A percentile compares a stretch with the other conserved stretches of the same genome.
Conservation (phyloP, 2,329 filamentous ascomycete genomes). For the Elsinoe ampelina region DNA sequence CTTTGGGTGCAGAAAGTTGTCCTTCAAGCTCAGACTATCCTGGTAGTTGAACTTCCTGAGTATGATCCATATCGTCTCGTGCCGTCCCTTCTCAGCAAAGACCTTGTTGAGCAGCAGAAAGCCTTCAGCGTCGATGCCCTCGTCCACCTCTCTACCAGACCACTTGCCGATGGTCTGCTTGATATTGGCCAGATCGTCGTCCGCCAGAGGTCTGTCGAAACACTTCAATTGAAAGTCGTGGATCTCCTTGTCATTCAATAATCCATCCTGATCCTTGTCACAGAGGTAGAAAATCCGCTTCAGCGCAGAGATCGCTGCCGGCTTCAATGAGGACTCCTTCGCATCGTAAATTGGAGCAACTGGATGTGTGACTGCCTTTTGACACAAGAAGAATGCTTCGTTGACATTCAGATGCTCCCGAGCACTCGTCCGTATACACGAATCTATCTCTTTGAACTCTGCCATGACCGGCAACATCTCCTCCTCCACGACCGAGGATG, state of each 20-base stretch:
- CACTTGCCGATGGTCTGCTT: conserved; percentile 70
- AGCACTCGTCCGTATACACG: conserved; percentile 89
- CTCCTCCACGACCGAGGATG: conserved; percentile 81
- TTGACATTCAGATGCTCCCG: conserved; percentile 90
- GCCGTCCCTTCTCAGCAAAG: conserved; percentile 92
- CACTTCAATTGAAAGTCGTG: conserved; percentile 82
- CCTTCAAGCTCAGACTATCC: conserved; percentile 83
- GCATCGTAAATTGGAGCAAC: conserved; percentile 95
- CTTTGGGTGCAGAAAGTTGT: conserved; percentile 83
- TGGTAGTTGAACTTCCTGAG: conserved; percentile 92
- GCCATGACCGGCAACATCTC: conserved; percentile 98
- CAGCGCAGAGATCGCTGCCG: conserved; percentile 75
- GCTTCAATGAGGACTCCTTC: conserved; percentile 79
- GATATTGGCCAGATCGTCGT: conserved; percentile 80
- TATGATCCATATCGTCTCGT: conserved; percentile 98
- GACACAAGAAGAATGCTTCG: conserved; percentile 90
- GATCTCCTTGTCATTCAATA: conserved; percentile 82
- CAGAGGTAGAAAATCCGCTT: conserved; percentile 90
- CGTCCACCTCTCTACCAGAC: conserved; percentile 16
- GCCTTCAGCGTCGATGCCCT: conserved; percentile 68
- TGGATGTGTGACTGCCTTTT: conserved; percentile 94
- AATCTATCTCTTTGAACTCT: conserved; percentile 98
- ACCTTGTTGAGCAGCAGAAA: conserved; percentile 91
- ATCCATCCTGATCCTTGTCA: conserved; percentile 92
- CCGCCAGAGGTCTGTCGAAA: conserved; percentile 76